Conservation (phyloP, 345 rosid species). For the Eucalyptus sideroxylon region DNA sequence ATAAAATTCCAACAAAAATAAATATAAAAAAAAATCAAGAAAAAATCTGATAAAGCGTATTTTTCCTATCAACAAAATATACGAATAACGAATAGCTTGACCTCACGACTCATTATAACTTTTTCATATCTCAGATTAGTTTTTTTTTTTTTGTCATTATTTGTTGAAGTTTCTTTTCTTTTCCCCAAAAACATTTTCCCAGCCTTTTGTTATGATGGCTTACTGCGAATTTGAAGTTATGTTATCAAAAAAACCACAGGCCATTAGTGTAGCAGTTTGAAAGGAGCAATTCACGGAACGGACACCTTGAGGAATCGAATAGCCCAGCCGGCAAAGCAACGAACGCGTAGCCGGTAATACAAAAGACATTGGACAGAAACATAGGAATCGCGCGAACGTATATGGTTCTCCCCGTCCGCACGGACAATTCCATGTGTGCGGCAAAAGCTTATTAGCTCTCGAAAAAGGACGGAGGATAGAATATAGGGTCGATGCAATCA, state of each 20-base stretch:
- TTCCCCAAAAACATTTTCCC: neutral
- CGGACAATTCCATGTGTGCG: neutral
- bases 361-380: neutral
- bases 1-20: neutral
- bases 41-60: neutral
- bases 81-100: neutral
- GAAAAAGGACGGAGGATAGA: neutral
- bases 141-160: neutral
- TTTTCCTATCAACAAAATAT: neutral
- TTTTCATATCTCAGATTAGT: neutral
- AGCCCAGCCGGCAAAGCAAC: neutral
- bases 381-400: neutral
- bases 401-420: neutral
- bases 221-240: neutral
- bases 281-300: neutral
- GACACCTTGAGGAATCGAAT: neutral
- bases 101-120: neutral
- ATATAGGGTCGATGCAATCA: neutral
- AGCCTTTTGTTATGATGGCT: neutral
- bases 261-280: neutral
- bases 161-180: neutral
- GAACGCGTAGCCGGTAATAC: neutral
- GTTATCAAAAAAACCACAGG: neutral
- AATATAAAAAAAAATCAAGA: neutral
- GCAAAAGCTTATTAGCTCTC: neutral